These are phyloP conservation scores for Saksenaea vasiformis DNA, from an alignment of 371 early-diverging fungal species.

Conservation along the genomic window DNA sequence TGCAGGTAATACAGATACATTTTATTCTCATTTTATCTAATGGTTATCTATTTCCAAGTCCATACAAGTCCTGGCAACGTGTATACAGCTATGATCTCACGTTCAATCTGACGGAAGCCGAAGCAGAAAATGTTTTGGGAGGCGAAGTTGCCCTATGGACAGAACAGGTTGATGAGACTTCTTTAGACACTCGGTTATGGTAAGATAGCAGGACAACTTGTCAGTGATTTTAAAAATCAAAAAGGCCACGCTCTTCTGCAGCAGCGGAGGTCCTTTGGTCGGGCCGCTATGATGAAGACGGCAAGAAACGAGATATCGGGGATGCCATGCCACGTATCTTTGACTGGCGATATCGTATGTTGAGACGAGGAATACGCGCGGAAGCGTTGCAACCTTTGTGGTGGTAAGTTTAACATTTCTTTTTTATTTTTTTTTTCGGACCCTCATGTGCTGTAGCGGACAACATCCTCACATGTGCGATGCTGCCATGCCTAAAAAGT, in stretches of 20 bases:
- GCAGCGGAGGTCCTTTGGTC: constrained; percentile 79
- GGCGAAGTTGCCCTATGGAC: constrained; percentile 71
- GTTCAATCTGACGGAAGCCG: constrained; percentile 58
- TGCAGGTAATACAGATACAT: constrained; percentile 31
- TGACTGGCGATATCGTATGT: constrained; percentile 74
- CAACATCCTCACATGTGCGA: constrained; percentile 47
- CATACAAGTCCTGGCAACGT: constrained; percentile 82
- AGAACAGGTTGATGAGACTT: constrained; percentile 68
- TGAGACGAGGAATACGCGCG: constrained; percentile 67
- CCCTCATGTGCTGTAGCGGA: constrained; percentile 17
- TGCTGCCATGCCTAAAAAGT: not conserved
- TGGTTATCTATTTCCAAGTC: constrained; percentile 38
- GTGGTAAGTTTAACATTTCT: constrained; percentile 54
- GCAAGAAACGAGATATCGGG: constrained; percentile 54
- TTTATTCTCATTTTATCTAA: not conserved
- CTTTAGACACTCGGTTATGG: constrained; percentile 72
- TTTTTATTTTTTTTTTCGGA: not conserved
- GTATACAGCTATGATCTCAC: constrained; percentile 75
- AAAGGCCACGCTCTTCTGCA: constrained; percentile 45
- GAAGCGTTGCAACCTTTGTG: constrained; percentile 79
- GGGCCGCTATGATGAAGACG: constrained; percentile 60
- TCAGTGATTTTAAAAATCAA: not conserved
- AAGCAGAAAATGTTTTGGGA: constrained; percentile 46
- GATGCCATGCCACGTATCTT: constrained; percentile 71
- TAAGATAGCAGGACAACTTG: constrained; percentile 8